A percentile compares a stretch with the other conserved stretches of the same genome.
Conservation (phyloP, 2,329 filamentous ascomycete genomes). For the Sclerotinia borealis region DNA sequence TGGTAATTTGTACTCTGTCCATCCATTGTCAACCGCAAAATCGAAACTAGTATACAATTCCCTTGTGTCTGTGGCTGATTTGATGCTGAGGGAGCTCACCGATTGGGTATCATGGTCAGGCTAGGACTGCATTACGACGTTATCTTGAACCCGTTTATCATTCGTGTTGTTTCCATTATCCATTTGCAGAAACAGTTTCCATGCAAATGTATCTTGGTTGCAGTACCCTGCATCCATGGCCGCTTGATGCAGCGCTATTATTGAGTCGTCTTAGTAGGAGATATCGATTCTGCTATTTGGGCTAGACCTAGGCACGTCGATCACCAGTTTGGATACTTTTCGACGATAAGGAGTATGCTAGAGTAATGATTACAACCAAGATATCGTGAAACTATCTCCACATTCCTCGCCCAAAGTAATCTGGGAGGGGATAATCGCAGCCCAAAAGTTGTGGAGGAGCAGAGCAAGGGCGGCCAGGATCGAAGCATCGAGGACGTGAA, state of each 20-base stretch:
- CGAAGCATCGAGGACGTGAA: slow-evolving; percentile 28
- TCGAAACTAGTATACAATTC: slow-evolving; percentile 11
- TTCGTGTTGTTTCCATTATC: slow-evolving; percentile 26
- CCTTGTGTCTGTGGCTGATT: slow-evolving; percentile 19
- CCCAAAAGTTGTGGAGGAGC: slow-evolving; percentile 29
- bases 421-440: slow-evolving; percentile 20
- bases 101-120: slow-evolving; percentile 20
- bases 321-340: slow-evolving; percentile 14
- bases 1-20: slow-evolving; percentile 22
- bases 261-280: slow-evolving; percentile 16
- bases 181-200: slow-evolving; percentile 41
- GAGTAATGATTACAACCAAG: slow-evolving; percentile 15
- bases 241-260: slow-evolving; percentile 14
- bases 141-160: slow-evolving; percentile 14
- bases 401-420: slow-evolving; percentile 16
- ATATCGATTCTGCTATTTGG: slow-evolving; percentile 18
- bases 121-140: slow-evolving; percentile 17
- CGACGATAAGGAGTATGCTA: slow-evolving; percentile 25
- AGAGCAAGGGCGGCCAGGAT: slow-evolving; percentile 24
- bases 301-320: slow-evolving; percentile 16
- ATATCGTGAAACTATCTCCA: slow-evolving; percentile 28
- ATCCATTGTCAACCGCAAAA: slow-evolving; percentile 20
- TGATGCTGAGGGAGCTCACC: slow-evolving; percentile 15
- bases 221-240: slow-evolving; percentile 18
- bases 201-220: slow-evolving; percentile 26